Percentiles rank a stretch among this genome's conserved stretches.
These are phyloP conservation scores for Solanum dulcamara DNA, from an alignment of 257 asterid species.

Conservation along the genomic window DNA sequence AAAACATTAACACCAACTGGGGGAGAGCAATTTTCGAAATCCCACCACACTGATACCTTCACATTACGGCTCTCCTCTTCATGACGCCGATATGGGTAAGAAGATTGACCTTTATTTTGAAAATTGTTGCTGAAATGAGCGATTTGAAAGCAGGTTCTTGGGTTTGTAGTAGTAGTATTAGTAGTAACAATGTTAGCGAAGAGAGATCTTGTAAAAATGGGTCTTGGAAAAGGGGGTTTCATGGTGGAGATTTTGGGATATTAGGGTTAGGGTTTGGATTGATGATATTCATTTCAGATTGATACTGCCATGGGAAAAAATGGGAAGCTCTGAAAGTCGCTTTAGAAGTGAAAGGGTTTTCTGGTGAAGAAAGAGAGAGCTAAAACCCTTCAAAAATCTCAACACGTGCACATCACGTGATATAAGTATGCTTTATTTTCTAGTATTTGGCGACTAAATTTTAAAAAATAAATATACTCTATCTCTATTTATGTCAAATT, in stretches of 20 bases:
- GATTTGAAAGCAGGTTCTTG: constrained; percentile 6
- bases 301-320: not conserved
- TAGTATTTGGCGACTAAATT: too few relatives aligned
- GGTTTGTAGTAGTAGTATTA: not conserved
- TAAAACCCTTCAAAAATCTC: not conserved
- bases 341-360: constrained; percentile 1
- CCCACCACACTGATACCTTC: constrained; percentile 98
- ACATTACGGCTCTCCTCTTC: constrained; percentile 72
- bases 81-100: constrained; percentile 35
- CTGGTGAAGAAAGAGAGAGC: not conserved
- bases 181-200: not conserved
- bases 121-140: constrained; percentile 18
- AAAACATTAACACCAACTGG: constrained; percentile 50
- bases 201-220: constrained; percentile 19
- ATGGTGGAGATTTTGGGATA: constrained; percentile 6
- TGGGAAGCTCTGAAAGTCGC: not conserved
- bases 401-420: not conserved
- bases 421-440: not conserved
- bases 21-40: constrained; percentile 70
- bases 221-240: constrained; percentile 23
- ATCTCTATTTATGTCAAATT: too few relatives aligned
- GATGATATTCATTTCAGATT: not conserved
- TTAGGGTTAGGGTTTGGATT: not conserved
- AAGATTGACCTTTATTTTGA: constrained; percentile 2
- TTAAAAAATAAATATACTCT: too few relatives aligned